Percentiles rank a stretch among this genome's conserved stretches.
Conservation (phyloP, 441 rosid species). For the Hura crepitans region DNA sequence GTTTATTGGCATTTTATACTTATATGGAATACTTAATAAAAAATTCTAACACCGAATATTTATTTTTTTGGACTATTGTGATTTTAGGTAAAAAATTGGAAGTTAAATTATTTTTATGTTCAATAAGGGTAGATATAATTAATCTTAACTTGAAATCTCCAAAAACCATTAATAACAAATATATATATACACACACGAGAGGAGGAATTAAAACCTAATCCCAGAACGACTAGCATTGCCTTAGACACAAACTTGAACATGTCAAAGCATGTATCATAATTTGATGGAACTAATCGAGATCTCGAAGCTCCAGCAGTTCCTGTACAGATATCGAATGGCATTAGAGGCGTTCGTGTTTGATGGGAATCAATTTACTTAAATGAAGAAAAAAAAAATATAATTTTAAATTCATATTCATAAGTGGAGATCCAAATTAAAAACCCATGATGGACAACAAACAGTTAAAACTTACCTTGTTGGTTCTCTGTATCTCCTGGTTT, state of each 20-base stretch:
- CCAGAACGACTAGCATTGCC: conserved; percentile 30
- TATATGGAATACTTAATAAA: too few relatives aligned
- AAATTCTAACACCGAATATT: too few relatives aligned
- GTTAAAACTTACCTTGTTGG: conserved; percentile 4
- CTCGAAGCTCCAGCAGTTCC: conserved; percentile 7
- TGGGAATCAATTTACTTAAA: too few relatives aligned
- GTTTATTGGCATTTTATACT: too few relatives aligned
- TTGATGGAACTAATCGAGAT: conserved; percentile 23
- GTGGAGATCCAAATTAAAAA: too few relatives aligned
- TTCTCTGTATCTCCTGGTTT: conserved; percentile 12
- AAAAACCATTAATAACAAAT: background rate
- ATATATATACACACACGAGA: background rate
- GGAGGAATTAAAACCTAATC: conserved; percentile 26
- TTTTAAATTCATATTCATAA: too few relatives aligned
- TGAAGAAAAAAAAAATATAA: too few relatives aligned
- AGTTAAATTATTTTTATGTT: too few relatives aligned
- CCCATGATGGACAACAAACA: background rate
- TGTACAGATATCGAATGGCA: background rate
- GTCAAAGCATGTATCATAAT: conserved; percentile 25
- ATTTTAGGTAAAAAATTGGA: too few relatives aligned
- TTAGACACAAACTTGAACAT: conserved; percentile 32
- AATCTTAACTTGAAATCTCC: too few relatives aligned
- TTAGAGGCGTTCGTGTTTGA: background rate
- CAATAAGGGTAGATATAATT: too few relatives aligned
- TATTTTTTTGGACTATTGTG: too few relatives aligned